Evolutionary conservation across 2,329 filamentous ascomycete species (phyloP).

Genomic region (Pseudopithomyces chartarum): DNA sequence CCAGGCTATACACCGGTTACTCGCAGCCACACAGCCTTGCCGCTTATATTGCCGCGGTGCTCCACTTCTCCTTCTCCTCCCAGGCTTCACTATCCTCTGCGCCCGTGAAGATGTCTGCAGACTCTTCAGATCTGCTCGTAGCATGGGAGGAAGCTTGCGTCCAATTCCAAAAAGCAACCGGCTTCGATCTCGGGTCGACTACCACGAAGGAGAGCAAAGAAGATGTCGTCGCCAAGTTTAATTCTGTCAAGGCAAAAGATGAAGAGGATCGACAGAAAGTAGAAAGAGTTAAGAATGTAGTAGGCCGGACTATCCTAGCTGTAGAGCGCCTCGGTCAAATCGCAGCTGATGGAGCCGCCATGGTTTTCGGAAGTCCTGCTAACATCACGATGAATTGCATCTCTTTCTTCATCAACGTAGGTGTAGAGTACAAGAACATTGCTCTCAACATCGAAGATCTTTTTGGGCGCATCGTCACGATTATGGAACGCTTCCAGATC

Average conservation of each 20-base stretch:
- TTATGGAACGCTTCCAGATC: background rate
- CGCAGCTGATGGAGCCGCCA: background rate
- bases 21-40: background rate
- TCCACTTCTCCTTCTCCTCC: background rate
- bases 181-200: background rate
- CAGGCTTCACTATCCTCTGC: background rate
- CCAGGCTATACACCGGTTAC: background rate
- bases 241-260: background rate
- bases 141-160: background rate
- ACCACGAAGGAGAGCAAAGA: background rate
- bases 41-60: background rate
- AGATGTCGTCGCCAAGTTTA: background rate
- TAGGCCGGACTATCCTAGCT: background rate
- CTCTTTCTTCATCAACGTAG: background rate
- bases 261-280: background rate
- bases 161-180: background rate
- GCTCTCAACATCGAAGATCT: background rate
- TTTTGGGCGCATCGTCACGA: background rate
- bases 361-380: background rate
- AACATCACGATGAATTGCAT: conserved; percentile 2
- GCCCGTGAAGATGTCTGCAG: background rate
- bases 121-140: background rate
- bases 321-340: background rate
- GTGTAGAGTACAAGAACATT: background rate
- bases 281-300: background rate